Evolutionary conservation across 106 monocot genomes (phyloP), one percentile per base, ranked within the genome.

Genomic region (Acanthochlamys bracteata): DNA sequence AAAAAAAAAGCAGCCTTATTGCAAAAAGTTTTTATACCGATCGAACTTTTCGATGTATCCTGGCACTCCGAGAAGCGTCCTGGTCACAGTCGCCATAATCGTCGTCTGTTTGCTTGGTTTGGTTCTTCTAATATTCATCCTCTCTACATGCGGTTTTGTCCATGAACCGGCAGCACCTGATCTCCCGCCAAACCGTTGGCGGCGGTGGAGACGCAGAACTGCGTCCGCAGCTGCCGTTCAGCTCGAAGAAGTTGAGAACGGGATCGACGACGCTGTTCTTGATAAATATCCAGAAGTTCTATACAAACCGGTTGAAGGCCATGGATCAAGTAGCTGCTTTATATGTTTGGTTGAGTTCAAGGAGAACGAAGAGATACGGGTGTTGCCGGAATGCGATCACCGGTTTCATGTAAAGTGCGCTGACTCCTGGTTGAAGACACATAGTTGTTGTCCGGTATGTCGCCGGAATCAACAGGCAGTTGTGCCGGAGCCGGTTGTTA

Each of bases 341-440:
- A 60, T 77, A 25, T 76, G 76, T 51, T 63, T 77, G 41, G 77
- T 52, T 3, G 77, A 77, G 17, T 77, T 71, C 60, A 57, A 59
- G 71, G 66, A 71, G 26, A 23, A 43, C 10, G 77, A 77, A 16
- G 59, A 71, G 46, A 40, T 77, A 13, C 42, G 77, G 26, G 20
- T 71, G n/a, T 71, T 77, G 24, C 77, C 77, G 39, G 71, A 71
- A 16, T 77, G 77, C 71, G 53, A 42, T 23, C 77, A 77, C 59
- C 14, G 59, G 45, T 77, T 77, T 53, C 77, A 77, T 54, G 52
- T 77, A 16, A 67, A 66, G 59, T 77, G 77, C 52, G 77, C 71
- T 20, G 77, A 77, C 25, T 51, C 77, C 0, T 77, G 77, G 77
- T 65, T 77, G 41, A 47, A 66, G 60, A 27, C 26, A 40, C 77